Conservation (phyloP, 352 stramenopile species). For the Phytophthora fragariae region DNA sequence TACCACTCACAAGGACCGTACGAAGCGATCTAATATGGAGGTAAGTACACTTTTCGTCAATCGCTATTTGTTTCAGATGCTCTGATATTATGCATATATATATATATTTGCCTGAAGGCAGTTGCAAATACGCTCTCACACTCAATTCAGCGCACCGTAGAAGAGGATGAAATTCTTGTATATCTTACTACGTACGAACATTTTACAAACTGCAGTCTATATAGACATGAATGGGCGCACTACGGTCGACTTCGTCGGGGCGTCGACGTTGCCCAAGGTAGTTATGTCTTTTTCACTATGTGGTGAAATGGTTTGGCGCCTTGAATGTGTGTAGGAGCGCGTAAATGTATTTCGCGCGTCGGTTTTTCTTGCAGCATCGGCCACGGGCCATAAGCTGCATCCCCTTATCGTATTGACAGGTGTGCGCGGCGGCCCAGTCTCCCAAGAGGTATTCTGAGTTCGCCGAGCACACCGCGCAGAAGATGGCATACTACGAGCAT, state of each 20-base stretch:
- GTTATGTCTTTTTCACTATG: slow-evolving; percentile 2
- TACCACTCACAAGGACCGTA: too few relatives aligned
- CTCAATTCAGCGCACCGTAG: background rate
- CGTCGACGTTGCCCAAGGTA: slow-evolving; percentile 11
- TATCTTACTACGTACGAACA: too few relatives aligned
- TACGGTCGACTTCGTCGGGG: slow-evolving; percentile 3
- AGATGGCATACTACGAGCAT: slow-evolving; percentile 2
- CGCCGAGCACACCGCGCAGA: slow-evolving; percentile 10
- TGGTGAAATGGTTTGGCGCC: background rate
- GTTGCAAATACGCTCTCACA: slow-evolving; percentile 3
- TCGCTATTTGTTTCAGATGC: too few relatives aligned
- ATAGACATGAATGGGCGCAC: slow-evolving; percentile 4
- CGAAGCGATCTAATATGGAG: too few relatives aligned
- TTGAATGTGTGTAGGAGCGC: background rate
- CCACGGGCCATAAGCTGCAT: background rate
- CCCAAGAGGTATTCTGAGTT: slow-evolving; percentile 4
- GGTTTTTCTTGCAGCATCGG: slow-evolving; percentile 6
- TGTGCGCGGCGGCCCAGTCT: slow-evolving; percentile 3
- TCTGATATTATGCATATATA: background rate
- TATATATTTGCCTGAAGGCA: background rate
- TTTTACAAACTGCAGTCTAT: slow-evolving; percentile 8
- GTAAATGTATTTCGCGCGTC: slow-evolving; percentile 2
- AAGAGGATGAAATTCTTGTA: slow-evolving; percentile 8
- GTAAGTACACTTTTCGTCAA: too few relatives aligned
- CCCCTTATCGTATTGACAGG: slow-evolving; percentile 9